Evolutionary conservation across 2,329 filamentous ascomycete species (phyloP).

Genomic region (Leptodontidium sp.): DNA sequence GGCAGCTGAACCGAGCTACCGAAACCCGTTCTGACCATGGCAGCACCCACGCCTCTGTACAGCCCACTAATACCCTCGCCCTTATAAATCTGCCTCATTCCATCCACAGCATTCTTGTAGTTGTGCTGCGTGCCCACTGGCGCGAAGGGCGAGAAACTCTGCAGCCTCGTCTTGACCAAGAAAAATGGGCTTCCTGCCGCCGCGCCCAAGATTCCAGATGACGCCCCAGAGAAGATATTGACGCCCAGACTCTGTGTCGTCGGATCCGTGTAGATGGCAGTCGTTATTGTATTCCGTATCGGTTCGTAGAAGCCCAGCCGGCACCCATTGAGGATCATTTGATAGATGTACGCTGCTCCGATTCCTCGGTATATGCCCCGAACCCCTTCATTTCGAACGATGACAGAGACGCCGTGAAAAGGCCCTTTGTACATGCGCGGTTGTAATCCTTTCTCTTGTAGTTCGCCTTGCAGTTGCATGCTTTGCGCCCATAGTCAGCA

Average conservation of each 20-base stretch:
- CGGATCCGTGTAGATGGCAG: constrained; percentile 73
- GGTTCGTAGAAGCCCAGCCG: constrained; percentile 98
- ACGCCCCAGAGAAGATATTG: constrained; percentile 93
- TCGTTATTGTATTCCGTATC: constrained; percentile 76
- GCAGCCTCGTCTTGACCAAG: constrained; percentile 94
- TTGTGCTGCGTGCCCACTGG: constrained; percentile 97
- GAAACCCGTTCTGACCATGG: constrained; percentile 95
- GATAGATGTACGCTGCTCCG: constrained; percentile 93
- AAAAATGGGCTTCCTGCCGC: constrained; percentile 97
- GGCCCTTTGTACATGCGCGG: constrained; percentile 91
- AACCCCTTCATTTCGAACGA: constrained; percentile 88
- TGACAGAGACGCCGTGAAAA: constrained; percentile 88
- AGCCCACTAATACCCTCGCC: constrained; percentile 81
- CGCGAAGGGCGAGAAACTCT: constrained; percentile 90
- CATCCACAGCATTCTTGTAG: constrained; percentile 87
- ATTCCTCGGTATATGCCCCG: constrained; percentile 88
- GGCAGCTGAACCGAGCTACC: constrained; percentile 95
- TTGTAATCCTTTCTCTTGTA: constrained; percentile 85
- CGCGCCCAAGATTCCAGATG: constrained; percentile 89
- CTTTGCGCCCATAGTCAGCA: constrained; percentile 54
- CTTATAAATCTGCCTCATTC: constrained; percentile 79
- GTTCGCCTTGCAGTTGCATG: constrained; percentile 95
- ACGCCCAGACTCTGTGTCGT: constrained; percentile 84
- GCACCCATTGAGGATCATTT: constrained; percentile 95
- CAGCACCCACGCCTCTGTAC: constrained; percentile 89